Percentiles rank a stretch among this genome's conserved stretches.
Evolutionary conservation across 176 grass and related monocot genomes (phyloP).

Genomic region (Zizania latifolia): DNA sequence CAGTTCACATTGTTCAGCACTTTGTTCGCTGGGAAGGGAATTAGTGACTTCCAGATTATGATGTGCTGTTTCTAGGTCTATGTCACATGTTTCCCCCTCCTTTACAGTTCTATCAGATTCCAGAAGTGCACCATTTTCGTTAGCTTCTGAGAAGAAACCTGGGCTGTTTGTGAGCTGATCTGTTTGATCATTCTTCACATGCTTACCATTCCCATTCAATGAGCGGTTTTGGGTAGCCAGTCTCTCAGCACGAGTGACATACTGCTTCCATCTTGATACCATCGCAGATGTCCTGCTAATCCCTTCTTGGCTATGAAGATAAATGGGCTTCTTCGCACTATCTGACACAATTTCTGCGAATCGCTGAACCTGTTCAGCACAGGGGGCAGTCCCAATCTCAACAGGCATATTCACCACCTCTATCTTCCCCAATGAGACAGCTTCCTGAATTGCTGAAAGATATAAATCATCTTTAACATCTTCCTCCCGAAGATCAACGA

Average conservation of each 20-base stretch:
- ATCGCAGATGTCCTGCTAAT: conserved; percentile 81
- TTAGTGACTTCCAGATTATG: conserved; percentile 48
- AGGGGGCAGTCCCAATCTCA: conserved; percentile 74
- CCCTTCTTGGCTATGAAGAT: conserved; percentile 93
- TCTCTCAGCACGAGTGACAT: conserved; percentile 55
- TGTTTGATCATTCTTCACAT: conserved; percentile 29
- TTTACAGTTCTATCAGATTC: conserved; percentile 30
- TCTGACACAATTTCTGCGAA: conserved; percentile 74
- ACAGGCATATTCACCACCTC: conserved; percentile 81
- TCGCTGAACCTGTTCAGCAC: conserved; percentile 63
- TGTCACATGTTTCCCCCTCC: conserved; percentile 20
- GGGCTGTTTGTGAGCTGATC: conserved; percentile 22
- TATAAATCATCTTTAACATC: conserved; percentile 70
- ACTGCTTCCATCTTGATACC: conserved; percentile 96
- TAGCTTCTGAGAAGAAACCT: conserved; percentile 15
- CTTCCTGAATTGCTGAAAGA: conserved; percentile 49
- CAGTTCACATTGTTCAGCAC: conserved; percentile 31
- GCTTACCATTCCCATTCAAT: conserved; percentile 46
- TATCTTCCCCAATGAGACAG: conserved; percentile 68
- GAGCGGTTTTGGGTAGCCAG: conserved; percentile 29
- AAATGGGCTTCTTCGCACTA: conserved; percentile 59
- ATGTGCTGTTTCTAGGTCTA: conserved; percentile 34
- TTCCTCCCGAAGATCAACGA: conserved; percentile 78
- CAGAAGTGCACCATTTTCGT: conserved; percentile 27
- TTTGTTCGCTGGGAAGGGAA: conserved; percentile 28